phyloP scores from a whole-genome alignment of 345 rosid genomes.

The Dimocarpus longan region DNA sequence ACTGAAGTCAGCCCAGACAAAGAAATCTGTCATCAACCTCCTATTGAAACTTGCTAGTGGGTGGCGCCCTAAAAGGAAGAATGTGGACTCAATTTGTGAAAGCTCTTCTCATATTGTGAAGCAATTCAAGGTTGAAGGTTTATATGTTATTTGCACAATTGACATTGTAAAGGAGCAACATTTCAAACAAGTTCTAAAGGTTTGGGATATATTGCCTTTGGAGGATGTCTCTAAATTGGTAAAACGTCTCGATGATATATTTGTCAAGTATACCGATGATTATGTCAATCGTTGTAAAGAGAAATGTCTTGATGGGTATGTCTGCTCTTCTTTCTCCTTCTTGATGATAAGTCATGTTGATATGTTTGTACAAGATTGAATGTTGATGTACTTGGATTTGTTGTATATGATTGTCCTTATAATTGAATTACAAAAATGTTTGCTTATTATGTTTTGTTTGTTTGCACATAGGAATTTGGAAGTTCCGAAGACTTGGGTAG shows the following conservation, averaged over 20 bases:
- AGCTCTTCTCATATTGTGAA: slow-evolving; percentile 41
- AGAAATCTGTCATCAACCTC: slow-evolving; percentile 31
- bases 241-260: slow-evolving; percentile 44
- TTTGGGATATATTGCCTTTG: slow-evolving; percentile 51
- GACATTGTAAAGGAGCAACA: slow-evolving; percentile 36
- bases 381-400: neutral
- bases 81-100: slow-evolving; percentile 35
- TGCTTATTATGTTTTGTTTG: neutral
- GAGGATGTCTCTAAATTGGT: slow-evolving; percentile 39
- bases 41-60: slow-evolving; percentile 44
- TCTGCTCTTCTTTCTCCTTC: neutral
- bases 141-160: slow-evolving; percentile 40
- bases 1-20: slow-evolving; percentile 24
- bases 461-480: slow-evolving; percentile 31
- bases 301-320: slow-evolving; percentile 53
- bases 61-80: slow-evolving; percentile 48
- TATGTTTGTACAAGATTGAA: neutral
- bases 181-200: slow-evolving; percentile 47
- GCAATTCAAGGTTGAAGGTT: slow-evolving; percentile 39
- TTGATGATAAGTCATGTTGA: neutral
- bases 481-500: slow-evolving; percentile 18
- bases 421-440: neutral
- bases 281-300: slow-evolving; percentile 44
- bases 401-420: neutral
- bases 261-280: slow-evolving; percentile 35